These are phyloP conservation scores for Trichosporon faecale DNA, from an alignment of 1,284 basidiomycete species.

Conservation along the genomic window DNA sequence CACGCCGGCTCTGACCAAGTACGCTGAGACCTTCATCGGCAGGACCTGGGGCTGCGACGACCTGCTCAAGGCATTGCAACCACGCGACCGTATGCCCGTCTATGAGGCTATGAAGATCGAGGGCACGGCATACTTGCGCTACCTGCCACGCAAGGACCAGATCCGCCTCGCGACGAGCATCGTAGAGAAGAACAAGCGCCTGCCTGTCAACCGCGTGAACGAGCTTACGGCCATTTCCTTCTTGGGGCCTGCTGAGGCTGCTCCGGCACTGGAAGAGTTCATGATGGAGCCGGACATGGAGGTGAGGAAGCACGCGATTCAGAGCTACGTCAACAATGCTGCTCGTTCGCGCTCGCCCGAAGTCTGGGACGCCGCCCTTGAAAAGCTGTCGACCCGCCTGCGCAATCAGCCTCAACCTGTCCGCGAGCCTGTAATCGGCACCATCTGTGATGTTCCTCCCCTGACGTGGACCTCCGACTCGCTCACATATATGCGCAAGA, in stretches of 20 bases:
- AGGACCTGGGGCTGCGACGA: neutral
- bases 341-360: neutral
- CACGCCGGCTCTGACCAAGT: neutral
- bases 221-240: neutral
- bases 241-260: neutral
- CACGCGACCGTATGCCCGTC: neutral
- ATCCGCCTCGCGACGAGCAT: neutral
- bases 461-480: neutral
- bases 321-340: neutral
- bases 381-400: neutral
- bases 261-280: neutral
- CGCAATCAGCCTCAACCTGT: conserved; percentile 5
- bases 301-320: neutral
- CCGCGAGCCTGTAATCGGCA: neutral
- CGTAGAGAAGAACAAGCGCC: neutral
- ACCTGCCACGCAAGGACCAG: neutral
- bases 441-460: neutral
- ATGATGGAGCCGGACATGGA: neutral
- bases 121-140: neutral
- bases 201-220: neutral
- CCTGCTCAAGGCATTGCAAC: neutral
- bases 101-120: neutral
- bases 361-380: neutral
- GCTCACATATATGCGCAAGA: neutral
- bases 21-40: neutral